Conservation (phyloP, 192 early-diverging fungal species). For the Dimargaris cristalligena region DNA sequence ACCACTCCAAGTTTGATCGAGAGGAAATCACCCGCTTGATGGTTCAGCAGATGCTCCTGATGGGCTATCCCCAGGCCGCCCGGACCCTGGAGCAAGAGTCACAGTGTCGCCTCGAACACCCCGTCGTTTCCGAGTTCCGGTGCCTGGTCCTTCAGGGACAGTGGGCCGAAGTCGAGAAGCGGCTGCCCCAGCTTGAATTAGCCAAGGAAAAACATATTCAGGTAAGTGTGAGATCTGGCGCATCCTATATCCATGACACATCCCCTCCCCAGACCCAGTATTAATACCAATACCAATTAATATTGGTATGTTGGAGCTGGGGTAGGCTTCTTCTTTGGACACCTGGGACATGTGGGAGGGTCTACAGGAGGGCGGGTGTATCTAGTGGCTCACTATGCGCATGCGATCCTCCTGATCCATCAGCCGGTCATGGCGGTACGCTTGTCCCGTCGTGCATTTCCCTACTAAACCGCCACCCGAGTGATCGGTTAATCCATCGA, state of each 20-base stretch:
- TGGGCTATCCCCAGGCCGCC: slow-evolving; percentile 64
- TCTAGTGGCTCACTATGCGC: too few relatives aligned
- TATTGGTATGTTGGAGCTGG: too few relatives aligned
- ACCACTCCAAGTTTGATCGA: slow-evolving; percentile 9
- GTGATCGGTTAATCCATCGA: neutral
- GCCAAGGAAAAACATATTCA: slow-evolving; percentile 10
- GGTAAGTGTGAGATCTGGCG: neutral
- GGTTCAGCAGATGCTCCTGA: slow-evolving; percentile 65
- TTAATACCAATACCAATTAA: too few relatives aligned
- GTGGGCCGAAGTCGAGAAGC: slow-evolving; percentile 48
- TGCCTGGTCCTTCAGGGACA: slow-evolving; percentile 52
- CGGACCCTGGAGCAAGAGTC: slow-evolving; percentile 59
- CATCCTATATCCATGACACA: too few relatives aligned
- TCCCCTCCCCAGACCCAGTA: too few relatives aligned
- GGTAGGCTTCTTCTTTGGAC: too few relatives aligned
- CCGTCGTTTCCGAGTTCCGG: slow-evolving; percentile 50
- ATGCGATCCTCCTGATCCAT: too few relatives aligned
- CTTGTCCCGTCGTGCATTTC: too few relatives aligned
- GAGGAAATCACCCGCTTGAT: slow-evolving; percentile 78
- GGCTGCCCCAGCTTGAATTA: slow-evolving; percentile 22
- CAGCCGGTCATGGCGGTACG: too few relatives aligned
- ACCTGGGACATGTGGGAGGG: too few relatives aligned
- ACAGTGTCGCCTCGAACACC: slow-evolving; percentile 56
- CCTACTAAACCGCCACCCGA: neutral
- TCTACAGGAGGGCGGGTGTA: too few relatives aligned